phyloP scores from a whole-genome alignment of 192 early-diverging fungal genomes.

The Mortierella claussenii region DNA sequence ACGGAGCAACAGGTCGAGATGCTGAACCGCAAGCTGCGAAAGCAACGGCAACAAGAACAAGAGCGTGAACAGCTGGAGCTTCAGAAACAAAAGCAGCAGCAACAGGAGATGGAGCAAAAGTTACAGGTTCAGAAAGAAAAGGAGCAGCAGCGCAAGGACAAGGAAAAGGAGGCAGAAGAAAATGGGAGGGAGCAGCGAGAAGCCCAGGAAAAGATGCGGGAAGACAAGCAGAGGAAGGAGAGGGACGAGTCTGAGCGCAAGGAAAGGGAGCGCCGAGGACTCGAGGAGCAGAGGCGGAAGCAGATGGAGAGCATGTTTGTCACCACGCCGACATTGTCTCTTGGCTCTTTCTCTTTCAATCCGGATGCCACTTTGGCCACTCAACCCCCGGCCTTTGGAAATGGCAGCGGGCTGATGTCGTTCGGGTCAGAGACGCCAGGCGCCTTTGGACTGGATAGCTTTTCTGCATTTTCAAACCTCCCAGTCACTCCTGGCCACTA shows the following conservation, averaged over 20 bases:
- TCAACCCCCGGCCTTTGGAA: constrained; percentile 19
- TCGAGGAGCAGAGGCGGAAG: constrained; percentile 33
- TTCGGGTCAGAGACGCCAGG: constrained; percentile 27
- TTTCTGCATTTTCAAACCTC: constrained; percentile 40
- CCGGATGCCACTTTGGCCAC: constrained; percentile 38
- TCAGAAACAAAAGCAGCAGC: constrained; percentile 22
- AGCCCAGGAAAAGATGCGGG: not conserved
- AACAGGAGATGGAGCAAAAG: constrained; percentile 30
- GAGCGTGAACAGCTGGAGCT: constrained; percentile 16
- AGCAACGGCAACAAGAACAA: constrained; percentile 23
- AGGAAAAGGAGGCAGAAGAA: constrained; percentile 14
- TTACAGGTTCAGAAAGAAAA: constrained; percentile 28
- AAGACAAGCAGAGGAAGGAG: not conserved
- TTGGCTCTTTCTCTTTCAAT: constrained; percentile 49
- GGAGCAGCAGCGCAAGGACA: constrained; percentile 9
- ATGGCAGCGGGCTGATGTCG: constrained; percentile 1
- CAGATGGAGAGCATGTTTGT: constrained; percentile 36
- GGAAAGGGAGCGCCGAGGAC: constrained; percentile 19
- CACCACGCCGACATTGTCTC: constrained; percentile 18
- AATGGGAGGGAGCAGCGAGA: constrained; percentile 8
- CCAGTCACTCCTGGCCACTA: constrained; percentile 50
- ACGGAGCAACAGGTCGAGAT: constrained; percentile 14
- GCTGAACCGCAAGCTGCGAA: constrained; percentile 13
- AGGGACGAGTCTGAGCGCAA: constrained; percentile 11
- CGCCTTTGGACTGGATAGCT: constrained; percentile 44